Conservation (phyloP, 2,329 filamentous ascomycete genomes). For the Aureobasidium uvarum region DNA sequence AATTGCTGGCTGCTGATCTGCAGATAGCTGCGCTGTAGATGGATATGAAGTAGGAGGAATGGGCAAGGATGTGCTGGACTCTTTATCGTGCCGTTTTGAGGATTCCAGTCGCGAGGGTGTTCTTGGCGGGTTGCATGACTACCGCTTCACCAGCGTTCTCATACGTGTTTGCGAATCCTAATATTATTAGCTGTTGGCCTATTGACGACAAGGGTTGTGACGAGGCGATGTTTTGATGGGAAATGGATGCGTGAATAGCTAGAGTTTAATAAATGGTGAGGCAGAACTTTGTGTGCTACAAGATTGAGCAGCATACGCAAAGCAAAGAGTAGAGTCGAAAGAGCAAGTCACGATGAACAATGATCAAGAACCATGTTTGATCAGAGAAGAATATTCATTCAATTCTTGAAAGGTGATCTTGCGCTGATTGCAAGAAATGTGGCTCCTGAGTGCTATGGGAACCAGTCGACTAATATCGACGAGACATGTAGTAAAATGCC, state of each 20-base stretch:
- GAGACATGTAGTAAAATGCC: not conserved
- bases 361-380: not conserved
- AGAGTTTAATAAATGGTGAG: not conserved
- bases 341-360: not conserved
- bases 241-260: not conserved
- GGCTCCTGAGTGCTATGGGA: not conserved
- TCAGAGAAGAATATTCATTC: not conserved
- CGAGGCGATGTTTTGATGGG: not conserved
- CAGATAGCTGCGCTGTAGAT: not conserved
- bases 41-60: not conserved
- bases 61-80: not conserved
- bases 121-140: not conserved
- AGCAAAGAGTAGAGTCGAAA: not conserved
- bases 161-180: not conserved
- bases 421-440: constrained; percentile 8
- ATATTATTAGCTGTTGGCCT: not conserved
- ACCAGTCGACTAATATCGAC: constrained; percentile 18
- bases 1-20: not conserved
- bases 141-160: too few relatives aligned
- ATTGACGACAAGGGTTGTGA: not conserved
- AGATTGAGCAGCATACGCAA: not conserved
- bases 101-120: not conserved
- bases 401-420: not conserved
- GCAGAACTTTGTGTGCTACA: not conserved
- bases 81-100: not conserved